These are phyloP conservation scores for Imleria badia DNA, from an alignment of 768 basidiomycete genomes.

Conservation along the genomic window DNA sequence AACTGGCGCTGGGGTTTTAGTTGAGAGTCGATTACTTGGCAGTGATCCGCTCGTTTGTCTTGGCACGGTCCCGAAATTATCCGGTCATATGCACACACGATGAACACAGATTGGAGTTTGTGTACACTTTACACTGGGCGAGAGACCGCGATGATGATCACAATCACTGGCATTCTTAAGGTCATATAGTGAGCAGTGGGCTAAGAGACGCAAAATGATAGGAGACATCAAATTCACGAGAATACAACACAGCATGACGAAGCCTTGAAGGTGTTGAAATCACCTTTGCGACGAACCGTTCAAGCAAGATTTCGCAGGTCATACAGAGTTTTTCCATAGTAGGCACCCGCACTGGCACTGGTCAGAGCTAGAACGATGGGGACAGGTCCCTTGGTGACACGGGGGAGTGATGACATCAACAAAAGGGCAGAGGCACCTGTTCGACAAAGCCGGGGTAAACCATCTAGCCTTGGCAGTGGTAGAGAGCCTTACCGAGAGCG, in stretches of 20 bases:
- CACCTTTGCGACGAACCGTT: neutral
- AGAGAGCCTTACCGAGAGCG: conserved; percentile 60
- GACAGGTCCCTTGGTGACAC: conserved; percentile 71
- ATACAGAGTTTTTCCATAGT: conserved; percentile 66
- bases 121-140: conserved; percentile 14
- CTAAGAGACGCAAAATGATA: neutral
- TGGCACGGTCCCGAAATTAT: neutral
- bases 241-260: conserved; percentile 10
- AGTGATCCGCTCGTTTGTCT: neutral
- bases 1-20: neutral
- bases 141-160: neutral
- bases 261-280: neutral
- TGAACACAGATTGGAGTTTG: conserved; percentile 1
- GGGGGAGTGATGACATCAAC: conserved; percentile 71
- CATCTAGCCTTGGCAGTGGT: neutral
- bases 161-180: conserved; percentile 4
- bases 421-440: conserved; percentile 76
- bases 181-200: neutral
- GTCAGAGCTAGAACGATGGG: conserved; percentile 62
- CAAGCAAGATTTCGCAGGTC: conserved; percentile 26
- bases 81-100: conserved; percentile 1
- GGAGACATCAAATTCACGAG: neutral
- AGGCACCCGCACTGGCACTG: conserved; percentile 57
- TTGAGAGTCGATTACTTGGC: neutral
- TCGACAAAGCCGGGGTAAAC: neutral